These are phyloP conservation scores for Tetrapisispora namnaoensis DNA, from an alignment of 805 yeast species.

Conservation along the genomic window DNA sequence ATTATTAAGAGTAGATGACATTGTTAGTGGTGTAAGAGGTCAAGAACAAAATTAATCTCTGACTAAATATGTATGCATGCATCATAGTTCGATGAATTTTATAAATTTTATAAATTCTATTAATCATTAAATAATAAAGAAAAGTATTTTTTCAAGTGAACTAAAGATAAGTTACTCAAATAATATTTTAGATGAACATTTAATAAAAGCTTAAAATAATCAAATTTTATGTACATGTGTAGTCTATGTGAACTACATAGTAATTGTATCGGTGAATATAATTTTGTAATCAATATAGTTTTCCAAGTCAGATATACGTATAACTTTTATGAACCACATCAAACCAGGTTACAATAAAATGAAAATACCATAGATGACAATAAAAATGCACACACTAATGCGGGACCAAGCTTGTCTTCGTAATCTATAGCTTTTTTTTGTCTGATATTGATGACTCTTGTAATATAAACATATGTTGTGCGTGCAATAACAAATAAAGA, in stretches of 20 bases:
- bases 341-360: conserved; percentile 35
- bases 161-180: too few relatives aligned
- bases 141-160: not conserved
- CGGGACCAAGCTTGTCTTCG: conserved; percentile 84
- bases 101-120: not conserved
- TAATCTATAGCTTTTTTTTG: conserved; percentile 73
- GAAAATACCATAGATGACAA: conserved; percentile 58
- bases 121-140: not conserved
- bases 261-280: not conserved
- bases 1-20: conserved; percentile 91
- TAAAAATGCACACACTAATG: conserved; percentile 64
- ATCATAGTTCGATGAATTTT: not conserved
- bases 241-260: not conserved
- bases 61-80: not conserved
- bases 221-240: not conserved
- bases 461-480: conserved; percentile 62
- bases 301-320: too few relatives aligned
- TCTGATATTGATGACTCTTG: conserved; percentile 77
- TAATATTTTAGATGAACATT: not conserved
- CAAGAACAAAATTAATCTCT: conserved; percentile 18
- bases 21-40: conserved; percentile 88
- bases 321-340: not conserved
- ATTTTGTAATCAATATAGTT: too few relatives aligned
- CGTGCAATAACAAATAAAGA: conserved; percentile 67
- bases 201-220: too few relatives aligned